Evolutionary conservation across 2,329 filamentous ascomycete genomes (phyloP).

Genomic region (Diaporthe batatas): DNA sequence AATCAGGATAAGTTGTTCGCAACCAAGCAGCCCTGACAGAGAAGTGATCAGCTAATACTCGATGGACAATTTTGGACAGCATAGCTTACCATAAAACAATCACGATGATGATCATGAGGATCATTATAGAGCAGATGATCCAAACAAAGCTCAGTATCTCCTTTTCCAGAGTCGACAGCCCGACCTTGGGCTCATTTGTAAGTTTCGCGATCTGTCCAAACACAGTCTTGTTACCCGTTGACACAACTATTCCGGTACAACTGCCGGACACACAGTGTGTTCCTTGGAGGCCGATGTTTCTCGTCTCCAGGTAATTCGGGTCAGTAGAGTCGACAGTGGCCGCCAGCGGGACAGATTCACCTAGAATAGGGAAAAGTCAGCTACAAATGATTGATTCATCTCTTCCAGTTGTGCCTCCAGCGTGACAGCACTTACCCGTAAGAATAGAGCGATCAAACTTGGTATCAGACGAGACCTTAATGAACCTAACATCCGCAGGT

Average conservation of each 20-base stretch:
- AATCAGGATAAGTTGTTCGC: slow-evolving; percentile 73
- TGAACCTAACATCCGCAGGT: slow-evolving; percentile 79
- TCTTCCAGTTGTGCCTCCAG: not conserved
- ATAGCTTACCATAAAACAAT: slow-evolving; percentile 74
- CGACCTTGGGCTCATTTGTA: slow-evolving; percentile 76
- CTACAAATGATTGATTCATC: not conserved
- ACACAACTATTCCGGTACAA: slow-evolving; percentile 76
- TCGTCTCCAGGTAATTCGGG: slow-evolving; percentile 81
- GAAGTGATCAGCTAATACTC: not conserved
- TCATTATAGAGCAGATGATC: slow-evolving; percentile 77
- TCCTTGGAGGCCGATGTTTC: slow-evolving; percentile 82
- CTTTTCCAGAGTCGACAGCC: slow-evolving; percentile 77
- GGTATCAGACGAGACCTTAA: slow-evolving; percentile 76
- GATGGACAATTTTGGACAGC: slow-evolving; percentile 54
- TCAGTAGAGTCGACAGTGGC: slow-evolving; percentile 77
- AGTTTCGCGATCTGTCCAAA: slow-evolving; percentile 82
- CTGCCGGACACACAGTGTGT: slow-evolving; percentile 81
- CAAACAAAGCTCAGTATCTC: slow-evolving; percentile 81
- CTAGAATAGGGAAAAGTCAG: slow-evolving; percentile 48
- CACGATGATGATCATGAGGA: slow-evolving; percentile 74
- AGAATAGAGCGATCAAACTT: slow-evolving; percentile 81
- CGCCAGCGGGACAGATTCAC: slow-evolving; percentile 74
- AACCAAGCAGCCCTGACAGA: slow-evolving; percentile 75
- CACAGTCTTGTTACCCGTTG: slow-evolving; percentile 79
- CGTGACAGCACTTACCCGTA: slow-evolving; percentile 62